Conservation (phyloP, 345 rosid genomes). For the Mallotus nudiflorus region DNA sequence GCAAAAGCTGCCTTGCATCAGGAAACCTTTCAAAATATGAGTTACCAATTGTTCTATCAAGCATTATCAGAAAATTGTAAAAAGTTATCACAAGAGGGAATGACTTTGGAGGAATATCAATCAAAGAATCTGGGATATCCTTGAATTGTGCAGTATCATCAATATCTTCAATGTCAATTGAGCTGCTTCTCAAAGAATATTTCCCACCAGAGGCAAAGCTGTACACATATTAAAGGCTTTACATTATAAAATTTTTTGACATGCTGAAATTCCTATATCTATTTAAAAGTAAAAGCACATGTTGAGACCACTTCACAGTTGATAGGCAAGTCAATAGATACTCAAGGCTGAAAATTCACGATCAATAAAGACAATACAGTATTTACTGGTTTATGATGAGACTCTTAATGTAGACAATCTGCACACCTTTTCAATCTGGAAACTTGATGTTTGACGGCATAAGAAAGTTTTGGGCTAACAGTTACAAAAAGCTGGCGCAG, state of each 20-base stretch:
- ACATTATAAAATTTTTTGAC: neutral
- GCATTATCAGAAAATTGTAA: slow-evolving; percentile 56
- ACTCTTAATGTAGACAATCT: neutral
- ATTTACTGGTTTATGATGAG: neutral
- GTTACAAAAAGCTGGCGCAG: slow-evolving; percentile 60
- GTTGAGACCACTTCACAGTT: too few species aligned
- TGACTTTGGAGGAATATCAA: slow-evolving; percentile 26
- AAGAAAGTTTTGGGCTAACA: slow-evolving; percentile 48
- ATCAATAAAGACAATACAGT: too few species aligned
- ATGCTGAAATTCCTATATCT: too few species aligned
- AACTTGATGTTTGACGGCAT: slow-evolving; percentile 46
- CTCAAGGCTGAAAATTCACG: too few species aligned
- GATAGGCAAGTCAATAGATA: too few species aligned
- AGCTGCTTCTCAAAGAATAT: slow-evolving; percentile 16
- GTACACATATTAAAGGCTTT: slow-evolving; percentile 10
- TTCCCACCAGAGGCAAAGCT: slow-evolving; percentile 40
- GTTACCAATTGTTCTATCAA: slow-evolving; percentile 49
- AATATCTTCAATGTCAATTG: slow-evolving; percentile 28
- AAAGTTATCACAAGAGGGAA: slow-evolving; percentile 59
- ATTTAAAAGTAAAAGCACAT: too few species aligned
- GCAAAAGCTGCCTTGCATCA: slow-evolving; percentile 29
- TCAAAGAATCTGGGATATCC: slow-evolving; percentile 46
- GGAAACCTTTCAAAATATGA: slow-evolving; percentile 50
- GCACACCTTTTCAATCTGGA: slow-evolving; percentile 45
- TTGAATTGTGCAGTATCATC: slow-evolving; percentile 38